Base-by-base conservation (phyloP, 2,329 filamentous ascomycete species). In the Stachybotrys elegans region DNA sequence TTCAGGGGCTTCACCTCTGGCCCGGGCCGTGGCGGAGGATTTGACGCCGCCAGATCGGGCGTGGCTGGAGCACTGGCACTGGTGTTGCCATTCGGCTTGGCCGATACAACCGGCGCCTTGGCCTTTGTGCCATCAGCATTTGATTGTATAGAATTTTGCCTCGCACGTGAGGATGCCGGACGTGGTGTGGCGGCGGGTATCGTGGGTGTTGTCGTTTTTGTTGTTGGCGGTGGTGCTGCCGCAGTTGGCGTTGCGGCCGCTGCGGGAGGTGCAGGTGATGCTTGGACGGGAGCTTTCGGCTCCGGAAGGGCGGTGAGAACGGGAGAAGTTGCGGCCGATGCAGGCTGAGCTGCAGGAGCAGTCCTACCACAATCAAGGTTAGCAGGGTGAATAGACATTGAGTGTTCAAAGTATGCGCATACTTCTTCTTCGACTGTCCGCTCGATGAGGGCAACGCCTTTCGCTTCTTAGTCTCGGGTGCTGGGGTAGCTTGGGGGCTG, bases 371-470 rank as follows among this genome's bases (percentile, higher is more conserved):
- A 42, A 57, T 49, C 57, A 47, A n/a, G 20, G 38, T 29, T 44
- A 17, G 22, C 22, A 32, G 14, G 29, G 14, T 22, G 23, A 29
- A 11, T 14, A 44, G n/a, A 40, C 9, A 12, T 34, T 9, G 31
- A 16, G 9, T 16, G 19, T 16, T 34, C 31, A 34, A 34, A 16
- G n/a, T 16, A 34, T 8, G n/a, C n/a, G 68, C 75, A 57, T 75
- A 87, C 86, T 82, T 92, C 69, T 91, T 95, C 68, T 92, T 91
- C 22, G 80, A 63, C 52, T 81, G 80, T n/a, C 80, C 75, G 52
- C 87, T 88, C 4, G 79, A 78, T 2, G 79, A 76, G 46, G 69
- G 80, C 47, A 76, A 70, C 51, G 69, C 86, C 74, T 75, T 91
- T 67, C 66, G 81, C 69, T 78, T 89, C 68, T 91, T 92, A 23